phyloP scores from a whole-genome alignment of 169 alveolate species.

The Prorocentrum cordatum region DNA sequence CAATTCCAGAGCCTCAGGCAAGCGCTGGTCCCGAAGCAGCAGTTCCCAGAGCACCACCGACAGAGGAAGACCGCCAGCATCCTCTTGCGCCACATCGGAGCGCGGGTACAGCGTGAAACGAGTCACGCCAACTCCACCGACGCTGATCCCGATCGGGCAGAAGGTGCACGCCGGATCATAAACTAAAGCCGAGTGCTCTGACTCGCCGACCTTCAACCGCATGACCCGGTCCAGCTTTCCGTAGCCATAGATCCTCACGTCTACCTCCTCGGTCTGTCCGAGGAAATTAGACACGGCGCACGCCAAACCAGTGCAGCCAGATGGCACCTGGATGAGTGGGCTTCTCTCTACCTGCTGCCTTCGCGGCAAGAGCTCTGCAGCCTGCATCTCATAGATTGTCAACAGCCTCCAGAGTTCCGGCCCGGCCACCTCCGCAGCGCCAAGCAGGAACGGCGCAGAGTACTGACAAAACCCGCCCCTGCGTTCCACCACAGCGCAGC shows the following conservation, averaged over 20 bases:
- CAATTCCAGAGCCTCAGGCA: constrained; percentile 11
- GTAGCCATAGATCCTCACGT: constrained; percentile 42
- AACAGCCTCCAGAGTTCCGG: constrained; percentile 9
- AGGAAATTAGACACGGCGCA: constrained; percentile 1
- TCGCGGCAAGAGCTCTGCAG: constrained; percentile 14
- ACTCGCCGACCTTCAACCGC: neutral
- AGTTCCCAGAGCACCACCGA: constrained; percentile 38
- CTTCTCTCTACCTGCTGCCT: neutral
- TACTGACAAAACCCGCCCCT: no score
- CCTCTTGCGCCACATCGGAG: neutral
- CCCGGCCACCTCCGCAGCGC: constrained; percentile 23
- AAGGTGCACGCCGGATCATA: constrained; percentile 44
- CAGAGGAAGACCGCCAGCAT: neutral
- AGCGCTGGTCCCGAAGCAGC: neutral
- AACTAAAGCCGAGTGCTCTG: neutral
- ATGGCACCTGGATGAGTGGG: neutral
- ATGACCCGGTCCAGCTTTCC: neutral
- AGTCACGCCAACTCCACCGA: constrained; percentile 3
- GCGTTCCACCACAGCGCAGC: no score
- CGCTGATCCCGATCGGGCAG: constrained; percentile 54
- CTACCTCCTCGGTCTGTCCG: constrained; percentile 65
- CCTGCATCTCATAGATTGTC: constrained; percentile 37
- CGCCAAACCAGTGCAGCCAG: constrained; percentile 49
- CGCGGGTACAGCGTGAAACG: constrained; percentile 37
- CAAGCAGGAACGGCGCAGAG: no score